Base-by-base conservation (phyloP, 331 rosid genomes). In the Rhamnella rubrinervis region DNA sequence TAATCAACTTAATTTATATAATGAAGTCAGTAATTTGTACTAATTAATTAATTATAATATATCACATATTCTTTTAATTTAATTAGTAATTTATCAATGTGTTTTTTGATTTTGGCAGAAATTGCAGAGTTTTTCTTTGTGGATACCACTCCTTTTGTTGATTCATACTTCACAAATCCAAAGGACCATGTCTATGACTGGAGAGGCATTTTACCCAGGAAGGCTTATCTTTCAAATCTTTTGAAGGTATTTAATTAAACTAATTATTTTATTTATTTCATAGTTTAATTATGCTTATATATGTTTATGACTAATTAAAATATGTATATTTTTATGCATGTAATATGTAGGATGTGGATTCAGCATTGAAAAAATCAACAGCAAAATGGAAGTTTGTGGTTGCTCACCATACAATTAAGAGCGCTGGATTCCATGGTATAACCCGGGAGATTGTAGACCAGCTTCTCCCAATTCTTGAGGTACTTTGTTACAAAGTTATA, bases 351-450 rank as follows among this genome's bases (percentile, higher is more conserved):
- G 82, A 86, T 18, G 77, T 88, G 61, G 87, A 89, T 75, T 78
- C 73, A 64, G 87, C 97, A 17, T 63, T 91, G 55, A 79, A 59
- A 70, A 64, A 82, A 11, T 91, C 97, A 7, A 87, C 38, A 20
- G 95, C 96, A 59, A 87, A 77, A 67, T 91, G 98, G 97, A 93
- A 84, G 78, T 59, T 93, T 8, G 97, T 88, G 67, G 85, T 93
- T n/a, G 98, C 92, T 67, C 98, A 93, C 72, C 98, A 93, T 64
- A 77, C 92, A 12, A 78, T 93, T 18, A 78, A 71, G 72, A 90
- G 75, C 55, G 93, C 71, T 18, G 63, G 62, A 25, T 18, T 8
- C 49, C 96, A 89, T 72, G 97, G 96, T 21, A 83, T 79, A 18
- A 92, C 87, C 0, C 6, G n/a, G 19, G 97, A 89, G 73, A 87